A percentile compares a stretch with the other conserved stretches of the same genome.
Evolutionary conservation across 306 rosid species (phyloP).

Genomic region (Potentilla sterilis): DNA sequence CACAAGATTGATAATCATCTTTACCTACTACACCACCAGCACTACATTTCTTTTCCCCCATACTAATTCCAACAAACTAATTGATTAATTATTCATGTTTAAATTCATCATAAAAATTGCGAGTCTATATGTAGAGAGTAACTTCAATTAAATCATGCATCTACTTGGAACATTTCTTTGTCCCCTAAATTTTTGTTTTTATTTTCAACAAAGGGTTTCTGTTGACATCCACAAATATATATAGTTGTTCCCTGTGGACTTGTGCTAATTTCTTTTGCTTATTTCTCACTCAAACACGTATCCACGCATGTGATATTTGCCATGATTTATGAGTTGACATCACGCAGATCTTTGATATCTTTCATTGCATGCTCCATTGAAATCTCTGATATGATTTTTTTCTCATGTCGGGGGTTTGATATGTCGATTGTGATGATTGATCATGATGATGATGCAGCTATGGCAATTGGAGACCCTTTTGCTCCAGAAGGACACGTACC

Average conservation of each 20-base stretch:
- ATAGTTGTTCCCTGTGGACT: slow-evolving; percentile 21
- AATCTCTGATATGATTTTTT: slow-evolving; percentile 28
- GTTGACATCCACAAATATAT: not conserved
- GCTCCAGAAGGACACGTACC: slow-evolving; percentile 91
- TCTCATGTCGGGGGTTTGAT: slow-evolving; percentile 17
- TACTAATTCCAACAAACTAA: not conserved
- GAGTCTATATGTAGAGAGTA: no score
- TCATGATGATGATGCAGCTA: slow-evolving; percentile 49
- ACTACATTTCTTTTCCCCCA: not conserved
- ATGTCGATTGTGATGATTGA: not conserved
- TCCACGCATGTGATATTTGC: slow-evolving; percentile 26
- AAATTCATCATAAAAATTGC: no score
- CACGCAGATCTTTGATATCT: slow-evolving; percentile 5
- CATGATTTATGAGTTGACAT: slow-evolving; percentile 30
- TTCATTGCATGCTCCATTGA: not conserved
- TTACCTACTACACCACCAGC: not conserved
- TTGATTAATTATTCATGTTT: not conserved
- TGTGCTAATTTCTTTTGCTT: slow-evolving; percentile 1
- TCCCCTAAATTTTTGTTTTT: not conserved
- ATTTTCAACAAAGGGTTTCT: not conserved
- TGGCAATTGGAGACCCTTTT: slow-evolving; percentile 98
- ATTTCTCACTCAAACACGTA: slow-evolving; percentile 17
- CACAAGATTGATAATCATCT: slow-evolving; percentile 1
- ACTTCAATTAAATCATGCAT: no score
- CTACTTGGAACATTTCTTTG: not conserved